Conservation (phyloP, 495 filamentous ascomycete genomes). For the Trichoderma erinaceum region DNA sequence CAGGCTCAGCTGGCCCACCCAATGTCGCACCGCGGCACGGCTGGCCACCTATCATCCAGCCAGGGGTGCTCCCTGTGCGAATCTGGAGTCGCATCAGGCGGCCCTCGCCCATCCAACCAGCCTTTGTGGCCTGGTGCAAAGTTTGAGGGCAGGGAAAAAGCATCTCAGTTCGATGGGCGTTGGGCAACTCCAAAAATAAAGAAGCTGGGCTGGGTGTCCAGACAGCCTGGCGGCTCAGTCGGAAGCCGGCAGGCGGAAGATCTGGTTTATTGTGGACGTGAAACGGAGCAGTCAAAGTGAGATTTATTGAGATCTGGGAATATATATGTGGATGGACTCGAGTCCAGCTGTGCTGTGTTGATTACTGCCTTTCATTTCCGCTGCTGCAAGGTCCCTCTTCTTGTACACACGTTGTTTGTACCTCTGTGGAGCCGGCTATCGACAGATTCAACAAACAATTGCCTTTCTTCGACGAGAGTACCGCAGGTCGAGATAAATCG, state of each 20-base stretch:
- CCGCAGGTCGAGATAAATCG: not conserved
- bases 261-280: not conserved
- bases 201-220: too few species aligned
- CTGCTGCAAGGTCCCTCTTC: slow-evolving; percentile 12
- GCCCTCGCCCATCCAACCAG: not conserved
- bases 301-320: not conserved
- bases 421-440: not conserved
- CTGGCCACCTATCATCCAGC: slow-evolving; percentile 6
- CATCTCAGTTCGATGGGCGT: not conserved
- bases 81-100: not conserved
- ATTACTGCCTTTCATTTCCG: not conserved
- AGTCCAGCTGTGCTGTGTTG: not conserved
- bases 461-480: not conserved
- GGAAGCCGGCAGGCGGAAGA: not conserved
- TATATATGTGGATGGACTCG: not conserved
- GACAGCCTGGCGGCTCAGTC: too few species aligned
- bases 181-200: too few species aligned
- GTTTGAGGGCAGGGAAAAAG: not conserved
- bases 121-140: not conserved
- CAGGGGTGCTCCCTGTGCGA: not conserved
- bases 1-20: not conserved
- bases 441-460: not conserved
- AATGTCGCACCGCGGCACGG: slow-evolving; percentile 11
- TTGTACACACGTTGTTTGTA: not conserved
- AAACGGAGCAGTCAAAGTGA: not conserved